phyloP scores from a whole-genome alignment of 495 filamentous ascomycete genomes.

The Penicillium fimorum region DNA sequence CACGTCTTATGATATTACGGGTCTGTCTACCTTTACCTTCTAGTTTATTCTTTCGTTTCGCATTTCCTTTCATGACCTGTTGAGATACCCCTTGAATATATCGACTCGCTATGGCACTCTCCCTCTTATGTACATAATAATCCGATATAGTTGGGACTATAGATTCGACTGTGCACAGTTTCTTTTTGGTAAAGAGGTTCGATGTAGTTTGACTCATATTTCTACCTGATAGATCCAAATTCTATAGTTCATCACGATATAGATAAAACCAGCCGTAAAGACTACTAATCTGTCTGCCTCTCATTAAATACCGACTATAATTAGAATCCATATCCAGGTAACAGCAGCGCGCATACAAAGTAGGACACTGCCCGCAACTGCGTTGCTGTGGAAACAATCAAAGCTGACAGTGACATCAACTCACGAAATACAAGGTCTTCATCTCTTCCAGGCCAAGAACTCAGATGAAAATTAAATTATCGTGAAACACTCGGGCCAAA shows the following conservation, averaged over 20 bases:
- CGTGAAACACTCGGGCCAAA: not conserved
- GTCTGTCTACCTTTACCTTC: constrained; percentile 15
- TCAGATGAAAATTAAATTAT: not conserved
- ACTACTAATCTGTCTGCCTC: not conserved
- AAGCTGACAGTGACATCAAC: constrained; percentile 9
- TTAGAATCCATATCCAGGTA: not conserved
- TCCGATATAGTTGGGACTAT: constrained; percentile 31
- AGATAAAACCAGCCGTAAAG: not conserved
- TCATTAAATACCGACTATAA: not conserved
- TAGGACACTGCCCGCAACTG: not conserved
- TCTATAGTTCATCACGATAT: not conserved
- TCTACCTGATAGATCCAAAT: not conserved
- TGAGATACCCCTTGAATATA: constrained; percentile 44
- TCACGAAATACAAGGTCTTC: not conserved
- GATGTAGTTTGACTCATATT: not conserved
- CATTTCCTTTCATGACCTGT: constrained; percentile 24
- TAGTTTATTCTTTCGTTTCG: constrained; percentile 17
- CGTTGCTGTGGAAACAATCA: constrained; percentile 28
- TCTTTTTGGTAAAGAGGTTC: not conserved
- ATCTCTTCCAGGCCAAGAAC: not conserved
- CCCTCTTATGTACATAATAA: constrained; percentile 47
- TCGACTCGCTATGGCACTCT: constrained; percentile 35
- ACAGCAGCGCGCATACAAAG: not conserved
- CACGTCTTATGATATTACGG: constrained; percentile 28
- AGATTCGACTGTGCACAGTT: constrained; percentile 27